These are phyloP conservation scores for Agrocybe praecox DNA, from an alignment of 768 basidiomycete genomes.

Conservation along the genomic window DNA sequence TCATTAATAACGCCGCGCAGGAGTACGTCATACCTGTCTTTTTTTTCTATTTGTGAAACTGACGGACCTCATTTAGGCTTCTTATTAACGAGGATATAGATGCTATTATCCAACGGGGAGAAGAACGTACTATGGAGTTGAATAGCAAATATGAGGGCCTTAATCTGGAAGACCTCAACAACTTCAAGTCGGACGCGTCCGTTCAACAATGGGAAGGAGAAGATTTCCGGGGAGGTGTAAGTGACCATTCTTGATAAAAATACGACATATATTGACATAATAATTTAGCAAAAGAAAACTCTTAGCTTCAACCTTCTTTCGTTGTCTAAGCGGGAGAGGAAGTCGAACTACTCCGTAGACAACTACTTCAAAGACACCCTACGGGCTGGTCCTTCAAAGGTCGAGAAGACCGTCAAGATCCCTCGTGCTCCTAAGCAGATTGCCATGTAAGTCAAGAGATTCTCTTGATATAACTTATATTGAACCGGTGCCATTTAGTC, in stretches of 20 bases:
- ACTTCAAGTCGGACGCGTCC: conserved; percentile 93
- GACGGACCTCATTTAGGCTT: conserved; percentile 42
- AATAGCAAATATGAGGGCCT: conserved; percentile 92
- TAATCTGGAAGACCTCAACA: conserved; percentile 93
- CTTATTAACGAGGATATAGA: conserved; percentile 92
- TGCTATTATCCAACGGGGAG: conserved; percentile 87
- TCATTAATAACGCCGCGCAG: conserved; percentile 69
- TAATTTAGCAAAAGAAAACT: conserved; percentile 52
- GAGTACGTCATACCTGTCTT: conserved; percentile 51
- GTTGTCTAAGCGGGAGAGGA: conserved; percentile 91
- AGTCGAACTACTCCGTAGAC: conserved; percentile 93
- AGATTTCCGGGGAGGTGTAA: conserved; percentile 79
- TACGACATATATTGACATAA: conserved; percentile 3
- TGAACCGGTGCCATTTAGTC: conserved; percentile 42
- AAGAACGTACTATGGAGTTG: conserved; percentile 86
- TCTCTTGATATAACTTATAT: neutral
- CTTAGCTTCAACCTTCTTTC: conserved; percentile 81
- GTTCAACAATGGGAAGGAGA: conserved; percentile 97
- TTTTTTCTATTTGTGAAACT: neutral
- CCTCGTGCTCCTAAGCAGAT: conserved; percentile 90
- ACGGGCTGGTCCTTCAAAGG: conserved; percentile 75
- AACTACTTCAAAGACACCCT: conserved; percentile 94
- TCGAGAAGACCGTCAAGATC: conserved; percentile 80
- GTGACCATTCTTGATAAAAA: conserved; percentile 22
- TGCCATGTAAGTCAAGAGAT: conserved; percentile 56